Evolutionary conservation across 108 stramenopile genomes (phyloP).

Genomic region (Fistulifera solaris): DNA sequence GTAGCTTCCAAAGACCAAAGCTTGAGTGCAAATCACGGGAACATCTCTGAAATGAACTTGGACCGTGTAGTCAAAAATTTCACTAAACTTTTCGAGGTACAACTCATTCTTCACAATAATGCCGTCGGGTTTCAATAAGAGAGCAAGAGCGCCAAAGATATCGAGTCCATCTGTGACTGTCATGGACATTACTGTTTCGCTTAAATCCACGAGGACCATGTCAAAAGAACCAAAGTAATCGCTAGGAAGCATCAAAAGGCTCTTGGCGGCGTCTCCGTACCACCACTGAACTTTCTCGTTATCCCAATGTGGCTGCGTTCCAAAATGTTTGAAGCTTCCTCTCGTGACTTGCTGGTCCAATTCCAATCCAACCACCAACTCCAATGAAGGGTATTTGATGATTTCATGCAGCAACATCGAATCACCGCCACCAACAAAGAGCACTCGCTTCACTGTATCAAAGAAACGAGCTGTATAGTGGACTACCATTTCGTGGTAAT

Average conservation of each 20-base stretch:
- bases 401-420: slow-evolving; percentile 79
- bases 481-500: slow-evolving; percentile 71
- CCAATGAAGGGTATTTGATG: slow-evolving; percentile 67
- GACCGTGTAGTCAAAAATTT: slow-evolving; percentile 29
- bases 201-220: slow-evolving; percentile 74
- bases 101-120: slow-evolving; percentile 77
- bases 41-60: slow-evolving; percentile 21
- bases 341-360: slow-evolving; percentile 74
- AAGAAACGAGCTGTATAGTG: slow-evolving; percentile 78
- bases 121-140: slow-evolving; percentile 72
- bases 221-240: slow-evolving; percentile 81
- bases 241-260: slow-evolving; percentile 57
- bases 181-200: slow-evolving; percentile 64
- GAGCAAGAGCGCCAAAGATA: slow-evolving; percentile 61
- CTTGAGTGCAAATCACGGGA: slow-evolving; percentile 57
- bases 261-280: slow-evolving; percentile 85
- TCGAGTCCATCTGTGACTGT: slow-evolving; percentile 60
- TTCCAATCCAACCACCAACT: slow-evolving; percentile 73
- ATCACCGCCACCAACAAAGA: slow-evolving; percentile 84
- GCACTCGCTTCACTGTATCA: slow-evolving; percentile 35
- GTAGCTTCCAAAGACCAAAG: slow-evolving; percentile 32
- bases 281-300: slow-evolving; percentile 82
- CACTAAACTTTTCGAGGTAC: slow-evolving; percentile 19
- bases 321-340: slow-evolving; percentile 63
- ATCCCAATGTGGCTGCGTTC: slow-evolving; percentile 79